Evolutionary conservation across 164 flowering plant species (phyloP).

Genomic region (Stephania yunnanensis): DNA sequence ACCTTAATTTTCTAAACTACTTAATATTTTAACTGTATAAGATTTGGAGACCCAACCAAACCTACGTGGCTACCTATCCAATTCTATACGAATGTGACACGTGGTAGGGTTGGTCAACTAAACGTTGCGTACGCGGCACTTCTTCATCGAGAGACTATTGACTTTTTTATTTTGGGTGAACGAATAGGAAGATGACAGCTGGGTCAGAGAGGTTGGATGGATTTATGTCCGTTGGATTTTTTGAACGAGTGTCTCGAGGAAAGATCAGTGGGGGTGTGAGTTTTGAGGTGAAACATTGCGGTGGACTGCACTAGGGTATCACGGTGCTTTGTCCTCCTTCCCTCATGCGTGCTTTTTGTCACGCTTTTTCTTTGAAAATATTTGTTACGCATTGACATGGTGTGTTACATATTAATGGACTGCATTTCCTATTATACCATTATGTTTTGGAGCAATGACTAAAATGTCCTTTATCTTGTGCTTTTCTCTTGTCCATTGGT

Average conservation of each 20-base stretch:
- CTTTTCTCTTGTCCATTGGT: no score
- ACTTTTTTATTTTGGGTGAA: not conserved
- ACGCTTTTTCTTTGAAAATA: not conserved
- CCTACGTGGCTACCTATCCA: not conserved
- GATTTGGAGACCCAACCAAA: no score
- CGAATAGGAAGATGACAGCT: not conserved
- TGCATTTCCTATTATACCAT: not conserved
- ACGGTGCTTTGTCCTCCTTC: not conserved
- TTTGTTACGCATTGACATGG: not conserved
- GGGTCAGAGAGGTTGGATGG: not conserved
- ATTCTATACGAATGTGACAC: not conserved
- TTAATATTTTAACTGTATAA: not conserved
- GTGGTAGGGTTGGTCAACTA: not conserved
- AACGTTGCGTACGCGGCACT: slow-evolving; percentile 1
- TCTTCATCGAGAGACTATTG: not conserved
- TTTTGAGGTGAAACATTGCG: not conserved
- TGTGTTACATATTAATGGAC: not conserved
- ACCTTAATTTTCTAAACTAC: not conserved
- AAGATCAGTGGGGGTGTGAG: not conserved
- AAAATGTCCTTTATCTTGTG: no score
- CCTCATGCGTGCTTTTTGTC: not conserved
- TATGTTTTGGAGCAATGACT: not conserved
- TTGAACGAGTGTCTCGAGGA: not conserved
- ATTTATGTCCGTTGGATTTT: not conserved
- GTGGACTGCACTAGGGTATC: not conserved